Evolutionary conservation across 73 alveolate species (phyloP).

Genomic region (Paramecium sexaurelia): DNA sequence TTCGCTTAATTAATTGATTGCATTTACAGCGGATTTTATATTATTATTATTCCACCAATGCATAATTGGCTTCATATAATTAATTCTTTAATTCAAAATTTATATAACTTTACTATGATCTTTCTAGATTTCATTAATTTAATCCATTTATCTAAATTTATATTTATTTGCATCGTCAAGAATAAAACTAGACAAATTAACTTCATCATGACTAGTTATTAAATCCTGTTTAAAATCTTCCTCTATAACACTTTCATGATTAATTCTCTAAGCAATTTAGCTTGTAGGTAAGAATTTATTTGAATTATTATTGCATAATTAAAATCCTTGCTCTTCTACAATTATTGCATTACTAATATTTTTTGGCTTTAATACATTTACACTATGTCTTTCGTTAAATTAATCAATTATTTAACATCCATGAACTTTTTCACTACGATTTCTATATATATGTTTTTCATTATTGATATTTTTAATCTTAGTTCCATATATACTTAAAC

Average conservation of each 20-base stretch:
- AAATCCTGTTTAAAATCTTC: background rate
- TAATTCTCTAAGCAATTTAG: background rate
- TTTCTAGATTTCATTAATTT: conserved; percentile 4
- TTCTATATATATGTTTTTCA: background rate
- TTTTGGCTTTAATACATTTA: background rate
- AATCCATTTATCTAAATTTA: background rate
- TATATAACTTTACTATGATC: conserved; percentile 45
- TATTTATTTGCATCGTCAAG: background rate
- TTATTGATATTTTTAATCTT: background rate
- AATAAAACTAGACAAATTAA: background rate
- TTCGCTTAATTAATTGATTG: conserved; percentile 34
- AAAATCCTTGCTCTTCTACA: background rate
- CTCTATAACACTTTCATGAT: conserved; percentile 9
- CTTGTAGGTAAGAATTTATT: background rate
- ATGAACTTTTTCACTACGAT: background rate
- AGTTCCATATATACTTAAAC: background rate
- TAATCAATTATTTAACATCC: background rate
- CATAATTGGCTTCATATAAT: conserved; percentile 47
- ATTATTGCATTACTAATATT: background rate
- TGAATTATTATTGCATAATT: background rate
- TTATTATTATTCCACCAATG: conserved; percentile 54
- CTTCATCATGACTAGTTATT: conserved; percentile 7
- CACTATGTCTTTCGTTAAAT: background rate
- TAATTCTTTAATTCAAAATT: conserved; percentile 18
- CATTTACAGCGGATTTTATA: conserved; percentile 52